Conservation (phyloP, 768 basidiomycete genomes). For the Gymnopilus dilepis region DNA sequence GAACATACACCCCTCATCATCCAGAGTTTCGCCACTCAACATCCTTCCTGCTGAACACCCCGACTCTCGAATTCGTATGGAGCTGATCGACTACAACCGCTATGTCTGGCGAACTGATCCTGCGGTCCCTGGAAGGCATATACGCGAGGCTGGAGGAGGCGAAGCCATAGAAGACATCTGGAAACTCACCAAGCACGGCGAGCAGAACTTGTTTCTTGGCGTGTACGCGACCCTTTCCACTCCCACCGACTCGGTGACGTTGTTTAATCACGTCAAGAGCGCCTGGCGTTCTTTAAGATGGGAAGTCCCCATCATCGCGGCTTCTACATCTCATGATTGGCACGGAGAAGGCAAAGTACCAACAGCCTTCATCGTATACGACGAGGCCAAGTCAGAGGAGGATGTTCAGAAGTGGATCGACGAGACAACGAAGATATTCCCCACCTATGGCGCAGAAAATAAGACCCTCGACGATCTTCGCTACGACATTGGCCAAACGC, state of each 20-base stretch:
- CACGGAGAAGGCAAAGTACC: constrained; percentile 15
- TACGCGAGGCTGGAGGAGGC: constrained; percentile 26
- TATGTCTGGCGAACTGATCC: constrained; percentile 22
- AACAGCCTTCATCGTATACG: constrained; percentile 23
- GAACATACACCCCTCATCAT: not conserved
- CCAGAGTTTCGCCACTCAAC: not conserved
- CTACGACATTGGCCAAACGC: constrained; percentile 24
- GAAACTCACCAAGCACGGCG: constrained; percentile 28
- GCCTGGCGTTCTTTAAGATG: constrained; percentile 26
- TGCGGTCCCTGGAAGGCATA: constrained; percentile 17
- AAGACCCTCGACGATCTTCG: constrained; percentile 25
- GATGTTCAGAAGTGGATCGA: constrained; percentile 20
- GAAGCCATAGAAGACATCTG: constrained; percentile 27
- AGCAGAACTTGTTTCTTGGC: constrained; percentile 27
- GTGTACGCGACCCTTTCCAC: constrained; percentile 14
- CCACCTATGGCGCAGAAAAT: constrained; percentile 8
- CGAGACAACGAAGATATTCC: constrained; percentile 16
- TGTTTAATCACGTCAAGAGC: constrained; percentile 13
- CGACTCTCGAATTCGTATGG: not conserved
- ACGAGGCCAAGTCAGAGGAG: constrained; percentile 19
- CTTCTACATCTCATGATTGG: constrained; percentile 19
- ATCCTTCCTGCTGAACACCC: not conserved
- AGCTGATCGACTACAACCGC: constrained; percentile 20
- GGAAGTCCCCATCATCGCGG: constrained; percentile 25
- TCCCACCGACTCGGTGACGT: constrained; percentile 1